A percentile compares a stretch with the other conserved stretches of the same genome.
Conservation (phyloP, 2,329 filamentous ascomycete genomes). For the Microcyclospora pomicola region DNA sequence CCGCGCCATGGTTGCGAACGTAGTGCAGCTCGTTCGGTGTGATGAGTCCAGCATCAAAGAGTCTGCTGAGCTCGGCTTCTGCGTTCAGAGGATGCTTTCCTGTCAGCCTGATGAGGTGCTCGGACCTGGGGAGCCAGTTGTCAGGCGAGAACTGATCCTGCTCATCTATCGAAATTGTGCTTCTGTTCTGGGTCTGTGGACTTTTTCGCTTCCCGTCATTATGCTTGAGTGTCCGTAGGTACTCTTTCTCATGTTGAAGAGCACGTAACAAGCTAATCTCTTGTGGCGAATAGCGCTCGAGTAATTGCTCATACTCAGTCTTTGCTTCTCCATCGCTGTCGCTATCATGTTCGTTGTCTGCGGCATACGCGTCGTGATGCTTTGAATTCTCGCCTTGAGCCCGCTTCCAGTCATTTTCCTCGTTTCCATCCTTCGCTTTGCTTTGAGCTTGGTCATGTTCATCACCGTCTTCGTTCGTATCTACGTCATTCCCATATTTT, state of each 20-base stretch:
- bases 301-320: conserved; percentile 20
- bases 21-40: conserved; percentile 40
- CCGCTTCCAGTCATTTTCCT: conserved; percentile 19
- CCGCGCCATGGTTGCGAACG: conserved; percentile 40
- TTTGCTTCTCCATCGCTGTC: conserved; percentile 8
- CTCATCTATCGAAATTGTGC: conserved; percentile 31
- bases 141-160: conserved; percentile 39
- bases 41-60: conserved; percentile 36
- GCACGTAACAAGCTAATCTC: conserved; percentile 30
- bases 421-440: conserved; percentile 5
- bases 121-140: conserved; percentile 39
- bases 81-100: conserved; percentile 42
- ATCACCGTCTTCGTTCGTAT: conserved; percentile 9
- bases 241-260: conserved; percentile 33
- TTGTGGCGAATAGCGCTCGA: conserved; percentile 26
- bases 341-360: conserved; percentile 10
- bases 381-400: conserved; percentile 21
- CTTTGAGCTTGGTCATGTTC: conserved; percentile 14
- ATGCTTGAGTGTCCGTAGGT: conserved; percentile 26
- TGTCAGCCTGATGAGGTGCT: conserved; percentile 36
- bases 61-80: conserved; percentile 29
- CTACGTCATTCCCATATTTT: conserved; percentile 3
- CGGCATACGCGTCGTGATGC: conserved; percentile 26
- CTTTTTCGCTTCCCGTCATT: conserved; percentile 31
- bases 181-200: conserved; percentile 22